Evolutionary conservation across 1,284 basidiomycete species (phyloP).

Genomic region (Pseudozyma hubeiensis): DNA sequence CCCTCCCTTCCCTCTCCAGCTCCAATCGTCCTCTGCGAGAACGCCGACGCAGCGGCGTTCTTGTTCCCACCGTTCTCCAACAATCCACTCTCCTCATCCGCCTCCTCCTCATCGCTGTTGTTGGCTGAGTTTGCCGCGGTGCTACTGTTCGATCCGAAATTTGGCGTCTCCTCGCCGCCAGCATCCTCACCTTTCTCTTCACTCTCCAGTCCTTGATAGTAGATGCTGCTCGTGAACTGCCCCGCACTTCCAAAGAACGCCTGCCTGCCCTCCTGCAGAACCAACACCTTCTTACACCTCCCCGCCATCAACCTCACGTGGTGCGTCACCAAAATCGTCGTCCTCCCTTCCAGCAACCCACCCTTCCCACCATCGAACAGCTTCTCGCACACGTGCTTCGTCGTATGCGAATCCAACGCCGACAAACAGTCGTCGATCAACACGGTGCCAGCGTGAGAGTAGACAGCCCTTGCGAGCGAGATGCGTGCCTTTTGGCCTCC

Average conservation of each 20-base stretch:
- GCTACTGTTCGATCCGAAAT: conserved; percentile 24
- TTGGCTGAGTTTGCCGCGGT: conserved; percentile 21
- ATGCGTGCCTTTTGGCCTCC: conserved; percentile 77
- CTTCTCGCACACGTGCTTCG: conserved; percentile 63
- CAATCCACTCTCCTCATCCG: conserved; percentile 1
- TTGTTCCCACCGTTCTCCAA: conserved; percentile 13
- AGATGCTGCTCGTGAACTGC: conserved; percentile 73
- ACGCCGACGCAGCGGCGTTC: conserved; percentile 20
- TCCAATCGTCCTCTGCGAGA: conserved; percentile 41
- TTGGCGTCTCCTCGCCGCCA: conserved; percentile 36
- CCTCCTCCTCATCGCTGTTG: conserved; percentile 49
- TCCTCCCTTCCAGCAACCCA: conserved; percentile 40
- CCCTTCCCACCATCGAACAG: conserved; percentile 59
- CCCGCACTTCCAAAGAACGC: conserved; percentile 76
- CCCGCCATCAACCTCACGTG: conserved; percentile 72
- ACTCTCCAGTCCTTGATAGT: conserved; percentile 72
- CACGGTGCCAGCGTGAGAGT: conserved; percentile 76
- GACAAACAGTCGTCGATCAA: conserved; percentile 81
- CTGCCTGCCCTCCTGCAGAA: conserved; percentile 78
- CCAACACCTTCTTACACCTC: conserved; percentile 75
- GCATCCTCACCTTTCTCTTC: conserved; percentile 56
- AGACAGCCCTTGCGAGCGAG: conserved; percentile 79
- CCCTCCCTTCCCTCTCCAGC: not conserved
- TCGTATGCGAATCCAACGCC: conserved; percentile 70
- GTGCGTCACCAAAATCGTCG: conserved; percentile 67